Evolutionary conservation across 345 rosid species (phyloP).

Genomic region (Moricandia arvensis): DNA sequence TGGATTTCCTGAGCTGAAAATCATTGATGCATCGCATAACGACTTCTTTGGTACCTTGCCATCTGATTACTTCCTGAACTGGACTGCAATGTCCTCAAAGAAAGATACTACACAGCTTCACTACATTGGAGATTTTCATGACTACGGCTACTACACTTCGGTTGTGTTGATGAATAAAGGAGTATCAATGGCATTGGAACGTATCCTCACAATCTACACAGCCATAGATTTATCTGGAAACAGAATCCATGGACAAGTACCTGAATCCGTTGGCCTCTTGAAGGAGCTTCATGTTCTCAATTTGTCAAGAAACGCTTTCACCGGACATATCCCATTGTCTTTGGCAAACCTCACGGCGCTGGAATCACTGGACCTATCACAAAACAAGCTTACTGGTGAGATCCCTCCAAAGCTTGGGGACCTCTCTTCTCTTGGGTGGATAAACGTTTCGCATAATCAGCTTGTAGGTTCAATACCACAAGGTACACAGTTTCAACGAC

Average conservation of each 20-base stretch:
- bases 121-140: no score
- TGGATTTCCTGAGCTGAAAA: no score
- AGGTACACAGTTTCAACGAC: conserved; percentile 6
- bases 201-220: no score
- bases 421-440: background rate
- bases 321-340: background rate
- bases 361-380: background rate
- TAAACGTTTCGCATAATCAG: conserved; percentile 4
- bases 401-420: background rate
- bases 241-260: no score
- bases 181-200: background rate
- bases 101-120: background rate
- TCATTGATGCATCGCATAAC: no score
- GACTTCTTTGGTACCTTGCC: no score
- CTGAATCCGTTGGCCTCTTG: no score
- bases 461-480: background rate
- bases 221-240: no score
- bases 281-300: no score
- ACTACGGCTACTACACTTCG: background rate
- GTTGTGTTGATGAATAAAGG: background rate
- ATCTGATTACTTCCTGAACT: no score
- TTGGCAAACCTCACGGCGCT: background rate
- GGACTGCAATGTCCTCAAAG: no score
- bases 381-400: conserved; percentile 11
- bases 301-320: no score